Conservation (phyloP, 768 basidiomycete species). For the Hypsizygus marmoreus region DNA sequence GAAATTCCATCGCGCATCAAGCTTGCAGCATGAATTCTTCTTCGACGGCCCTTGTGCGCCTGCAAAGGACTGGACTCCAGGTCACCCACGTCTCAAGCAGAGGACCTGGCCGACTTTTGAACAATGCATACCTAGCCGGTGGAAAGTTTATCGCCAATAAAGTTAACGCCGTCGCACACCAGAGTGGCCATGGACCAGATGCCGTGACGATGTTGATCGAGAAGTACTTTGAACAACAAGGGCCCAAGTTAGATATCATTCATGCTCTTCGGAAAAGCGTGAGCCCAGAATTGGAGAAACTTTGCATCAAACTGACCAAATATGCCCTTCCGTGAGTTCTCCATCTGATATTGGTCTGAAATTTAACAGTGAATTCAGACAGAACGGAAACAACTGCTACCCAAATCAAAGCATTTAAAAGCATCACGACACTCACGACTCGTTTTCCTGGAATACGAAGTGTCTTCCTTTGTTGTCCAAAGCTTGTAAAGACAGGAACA, state of each 20-base stretch:
- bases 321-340: background rate
- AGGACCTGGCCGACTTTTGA: background rate
- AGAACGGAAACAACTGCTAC: background rate
- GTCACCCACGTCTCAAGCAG: background rate
- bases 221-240: background rate
- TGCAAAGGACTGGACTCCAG: background rate
- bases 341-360: background rate
- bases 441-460: background rate
- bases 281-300: background rate
- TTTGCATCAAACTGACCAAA: background rate
- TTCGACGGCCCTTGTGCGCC: background rate
- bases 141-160: background rate
- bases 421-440: background rate
- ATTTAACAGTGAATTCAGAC: background rate
- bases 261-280: background rate
- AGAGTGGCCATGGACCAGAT: background rate
- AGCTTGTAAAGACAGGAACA: background rate
- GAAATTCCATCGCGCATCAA: no score
- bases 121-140: background rate
- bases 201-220: background rate
- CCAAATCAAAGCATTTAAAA: slow-evolving; percentile 1
- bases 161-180: background rate
- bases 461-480: background rate
- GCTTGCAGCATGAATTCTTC: no score
- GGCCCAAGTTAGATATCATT: background rate